phyloP scores from a whole-genome alignment of 768 basidiomycete genomes.

The Phallus indusiatus region DNA sequence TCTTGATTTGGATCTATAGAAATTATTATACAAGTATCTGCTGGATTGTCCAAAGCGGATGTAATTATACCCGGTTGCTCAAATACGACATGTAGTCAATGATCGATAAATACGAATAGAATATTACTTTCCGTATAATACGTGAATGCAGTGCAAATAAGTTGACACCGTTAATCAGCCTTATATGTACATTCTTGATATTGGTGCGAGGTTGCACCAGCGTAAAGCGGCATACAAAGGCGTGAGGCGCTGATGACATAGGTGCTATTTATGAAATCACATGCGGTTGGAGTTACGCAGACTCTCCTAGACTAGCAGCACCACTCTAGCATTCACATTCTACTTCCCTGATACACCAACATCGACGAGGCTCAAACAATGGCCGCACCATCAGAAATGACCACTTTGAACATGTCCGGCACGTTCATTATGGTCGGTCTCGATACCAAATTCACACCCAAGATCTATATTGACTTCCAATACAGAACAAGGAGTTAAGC shows the following conservation, averaged over 20 bases:
- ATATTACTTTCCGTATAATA: too few relatives aligned
- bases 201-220: too few relatives aligned
- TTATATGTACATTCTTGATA: too few relatives aligned
- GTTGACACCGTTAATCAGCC: too few relatives aligned
- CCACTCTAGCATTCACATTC: neutral
- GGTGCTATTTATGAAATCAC: too few relatives aligned
- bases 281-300: too few relatives aligned
- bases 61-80: neutral
- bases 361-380: constrained; percentile 28
- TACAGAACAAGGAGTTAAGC: constrained; percentile 60
- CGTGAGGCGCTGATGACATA: too few relatives aligned
- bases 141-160: too few relatives aligned
- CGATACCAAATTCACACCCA: neutral
- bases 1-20: neutral
- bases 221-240: too few relatives aligned
- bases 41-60: neutral
- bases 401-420: constrained; percentile 50
- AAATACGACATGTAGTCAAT: neutral
- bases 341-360: neutral
- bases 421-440: constrained; percentile 48
- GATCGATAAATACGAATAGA: too few relatives aligned
- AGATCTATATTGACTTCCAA: neutral
- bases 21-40: neutral
- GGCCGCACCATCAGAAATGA: constrained; percentile 56
- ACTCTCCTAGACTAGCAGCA: neutral